Evolutionary conservation across 2,329 filamentous ascomycete genomes (phyloP), one percentile per base, ranked within the genome.

Genomic region (Hypoxylon sp.): DNA sequence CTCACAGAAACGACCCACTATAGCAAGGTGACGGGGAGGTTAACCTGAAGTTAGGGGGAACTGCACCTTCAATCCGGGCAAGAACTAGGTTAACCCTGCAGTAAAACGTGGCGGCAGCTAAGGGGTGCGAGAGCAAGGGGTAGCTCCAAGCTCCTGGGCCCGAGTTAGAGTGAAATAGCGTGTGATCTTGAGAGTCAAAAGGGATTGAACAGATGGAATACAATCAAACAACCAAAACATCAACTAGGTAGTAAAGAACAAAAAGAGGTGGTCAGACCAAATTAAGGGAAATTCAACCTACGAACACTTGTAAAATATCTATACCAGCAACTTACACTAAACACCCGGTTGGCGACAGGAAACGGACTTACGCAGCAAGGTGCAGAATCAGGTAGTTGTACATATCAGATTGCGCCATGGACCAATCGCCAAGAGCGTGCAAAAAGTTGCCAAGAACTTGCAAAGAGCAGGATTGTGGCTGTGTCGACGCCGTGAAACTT

Each of bases 381-480:
- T 41, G 37, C 37, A 41, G 22, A 43, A 22, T 43, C 13, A 26
- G 22, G 20, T 26, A 26, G 24, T 24, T 22, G 43, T 11, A 46
- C 22, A 15, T 20, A 46, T 26, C 6, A 48, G n/a, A 32, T 32
- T 48, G 26, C 22, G 11, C 8, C 20, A 4, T 8, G 43, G 7
- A 4, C 39, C 17, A 47, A 6, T 19, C 15, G 30, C 17, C 26
- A 49, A 19, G 19, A 6, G 37, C 37, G 54, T 50, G 68, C 69
- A 71, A 72, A 65, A n/a, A 47, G 3, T 19, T n/a, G 30, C 17
- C 26, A 49, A 19, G 19, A 6, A 30, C 37, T 50, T 50, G 68
- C 69, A 71, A 72, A 65, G n/a, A n/a, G n/a, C n/a, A n/a, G n/a
- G n/a, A n/a, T n/a, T 39, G 70, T 71, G 71, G 71, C 71, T 70